Evolutionary conservation across 2,329 filamentous ascomycete genomes (phyloP).

Genomic region (Diaporthe australafricana): DNA sequence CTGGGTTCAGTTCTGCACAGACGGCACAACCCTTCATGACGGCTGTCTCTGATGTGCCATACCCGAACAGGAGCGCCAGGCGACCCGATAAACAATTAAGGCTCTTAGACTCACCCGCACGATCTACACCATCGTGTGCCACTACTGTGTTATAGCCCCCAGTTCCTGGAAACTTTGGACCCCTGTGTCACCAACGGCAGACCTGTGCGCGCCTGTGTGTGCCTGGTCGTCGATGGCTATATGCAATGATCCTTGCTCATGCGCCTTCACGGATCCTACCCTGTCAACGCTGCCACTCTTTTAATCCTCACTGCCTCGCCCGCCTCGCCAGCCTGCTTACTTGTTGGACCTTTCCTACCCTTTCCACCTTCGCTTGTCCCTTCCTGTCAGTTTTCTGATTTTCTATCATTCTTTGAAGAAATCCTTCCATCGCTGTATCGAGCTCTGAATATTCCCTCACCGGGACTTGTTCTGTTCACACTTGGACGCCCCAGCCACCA

Average conservation of each 20-base stretch:
- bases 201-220: conserved; percentile 18
- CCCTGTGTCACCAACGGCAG: conserved; percentile 12
- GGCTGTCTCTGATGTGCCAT: neutral
- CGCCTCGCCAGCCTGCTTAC: conserved; percentile 21
- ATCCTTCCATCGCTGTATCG: neutral
- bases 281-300: conserved; percentile 23
- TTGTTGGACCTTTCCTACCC: conserved; percentile 10
- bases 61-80: conserved; percentile 14
- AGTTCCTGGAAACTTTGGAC: conserved; percentile 19
- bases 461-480: neutral
- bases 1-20: conserved; percentile 9
- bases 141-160: conserved; percentile 18
- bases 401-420: conserved; percentile 7
- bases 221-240: conserved; percentile 17
- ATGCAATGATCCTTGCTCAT: conserved; percentile 21
- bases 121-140: conserved; percentile 16
- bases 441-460: neutral
- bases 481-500: conserved; percentile 6
- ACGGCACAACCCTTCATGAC: conserved; percentile 3
- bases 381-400: neutral
- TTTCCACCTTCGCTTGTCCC: conserved; percentile 20
- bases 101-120: conserved; percentile 2
- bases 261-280: conserved; percentile 26
- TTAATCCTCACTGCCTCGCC: conserved; percentile 30
- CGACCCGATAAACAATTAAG: conserved; percentile 6